A percentile compares a stretch with the other conserved stretches of the same genome.
phyloP scores from a whole-genome alignment of 169 alveolate species.

The Cardiosporidium cionae region DNA sequence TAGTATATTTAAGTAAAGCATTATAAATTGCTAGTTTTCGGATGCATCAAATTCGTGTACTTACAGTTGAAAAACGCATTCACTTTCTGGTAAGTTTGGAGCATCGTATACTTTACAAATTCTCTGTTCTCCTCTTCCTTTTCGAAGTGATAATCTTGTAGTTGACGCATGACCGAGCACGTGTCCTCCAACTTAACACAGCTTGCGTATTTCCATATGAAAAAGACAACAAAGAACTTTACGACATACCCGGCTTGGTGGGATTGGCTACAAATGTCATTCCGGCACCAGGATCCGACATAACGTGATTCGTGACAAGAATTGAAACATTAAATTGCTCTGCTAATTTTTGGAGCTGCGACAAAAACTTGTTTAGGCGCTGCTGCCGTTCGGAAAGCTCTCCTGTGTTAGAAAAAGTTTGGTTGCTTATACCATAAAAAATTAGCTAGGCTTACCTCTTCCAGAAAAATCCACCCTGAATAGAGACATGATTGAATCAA shows the following conservation, averaged over 20 bases:
- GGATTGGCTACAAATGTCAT: conserved; percentile 37
- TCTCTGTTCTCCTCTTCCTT: conserved; percentile 91
- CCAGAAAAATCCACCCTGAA: conserved; percentile 75
- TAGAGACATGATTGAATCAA: conserved; percentile 66
- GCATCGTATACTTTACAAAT: conserved; percentile 90
- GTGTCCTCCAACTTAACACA: conserved; percentile 89
- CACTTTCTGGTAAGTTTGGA: conserved; percentile 93
- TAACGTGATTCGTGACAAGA: conserved; percentile 90
- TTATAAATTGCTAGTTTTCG: background rate
- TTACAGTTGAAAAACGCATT: conserved; percentile 75
- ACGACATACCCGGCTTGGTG: conserved; percentile 21
- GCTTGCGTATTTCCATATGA: background rate
- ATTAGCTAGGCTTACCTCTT: conserved; percentile 4
- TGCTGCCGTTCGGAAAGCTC: conserved; percentile 97
- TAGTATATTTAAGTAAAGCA: background rate
- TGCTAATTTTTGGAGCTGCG: conserved; percentile 76
- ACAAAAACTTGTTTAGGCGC: conserved; percentile 51
- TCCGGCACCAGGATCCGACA: conserved; percentile 70
- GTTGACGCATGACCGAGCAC: conserved; percentile 96
- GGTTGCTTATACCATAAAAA: background rate
- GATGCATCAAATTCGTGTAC: background rate
- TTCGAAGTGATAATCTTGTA: conserved; percentile 84
- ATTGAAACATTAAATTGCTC: conserved; percentile 92
- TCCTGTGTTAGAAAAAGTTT: conserved; percentile 45
- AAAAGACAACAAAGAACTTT: background rate